Evolutionary conservation across 305 asterid genomes (phyloP).

Genomic region (Nicotiana rustica): DNA sequence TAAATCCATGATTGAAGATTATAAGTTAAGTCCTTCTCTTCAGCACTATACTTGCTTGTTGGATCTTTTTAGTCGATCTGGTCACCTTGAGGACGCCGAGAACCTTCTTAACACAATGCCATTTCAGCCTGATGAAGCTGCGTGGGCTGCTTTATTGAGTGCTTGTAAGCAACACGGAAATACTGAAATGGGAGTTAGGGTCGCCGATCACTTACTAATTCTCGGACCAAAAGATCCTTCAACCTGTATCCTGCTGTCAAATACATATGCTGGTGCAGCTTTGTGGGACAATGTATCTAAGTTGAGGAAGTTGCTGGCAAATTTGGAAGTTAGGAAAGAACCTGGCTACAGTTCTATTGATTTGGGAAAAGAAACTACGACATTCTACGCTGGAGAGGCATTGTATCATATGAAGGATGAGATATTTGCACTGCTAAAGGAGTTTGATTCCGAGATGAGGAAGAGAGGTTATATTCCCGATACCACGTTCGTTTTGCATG

Average conservation of each 20-base stretch:
- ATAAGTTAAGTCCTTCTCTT: constrained; percentile 65
- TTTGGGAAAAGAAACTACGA: constrained; percentile 62
- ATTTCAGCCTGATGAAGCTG: constrained; percentile 76
- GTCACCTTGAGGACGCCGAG: constrained; percentile 69
- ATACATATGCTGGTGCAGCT: constrained; percentile 63
- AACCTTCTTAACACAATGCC: constrained; percentile 67
- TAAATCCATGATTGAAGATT: constrained; percentile 68
- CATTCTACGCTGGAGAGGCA: constrained; percentile 76
- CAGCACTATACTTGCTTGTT: constrained; percentile 83
- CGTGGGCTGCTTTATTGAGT: constrained; percentile 78
- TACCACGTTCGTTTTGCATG: constrained; percentile 67
- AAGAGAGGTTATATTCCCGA: constrained; percentile 74
- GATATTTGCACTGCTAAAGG: constrained; percentile 51
- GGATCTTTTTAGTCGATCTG: constrained; percentile 81
- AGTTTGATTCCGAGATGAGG: constrained; percentile 72
- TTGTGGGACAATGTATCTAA: constrained; percentile 75
- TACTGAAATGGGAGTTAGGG: constrained; percentile 59
- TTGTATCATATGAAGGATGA: constrained; percentile 61
- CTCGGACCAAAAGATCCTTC: constrained; percentile 65
- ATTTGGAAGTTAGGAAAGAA: constrained; percentile 59
- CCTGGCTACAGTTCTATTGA: constrained; percentile 79
- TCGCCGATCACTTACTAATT: constrained; percentile 62
- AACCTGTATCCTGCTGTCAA: constrained; percentile 67
- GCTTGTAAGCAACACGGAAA: constrained; percentile 62
- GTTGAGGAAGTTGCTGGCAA: constrained; percentile 62